These are phyloP conservation scores for Phaeophleospora eucalypticola DNA, from an alignment of 2,329 filamentous ascomycete species.

Conservation along the genomic window DNA sequence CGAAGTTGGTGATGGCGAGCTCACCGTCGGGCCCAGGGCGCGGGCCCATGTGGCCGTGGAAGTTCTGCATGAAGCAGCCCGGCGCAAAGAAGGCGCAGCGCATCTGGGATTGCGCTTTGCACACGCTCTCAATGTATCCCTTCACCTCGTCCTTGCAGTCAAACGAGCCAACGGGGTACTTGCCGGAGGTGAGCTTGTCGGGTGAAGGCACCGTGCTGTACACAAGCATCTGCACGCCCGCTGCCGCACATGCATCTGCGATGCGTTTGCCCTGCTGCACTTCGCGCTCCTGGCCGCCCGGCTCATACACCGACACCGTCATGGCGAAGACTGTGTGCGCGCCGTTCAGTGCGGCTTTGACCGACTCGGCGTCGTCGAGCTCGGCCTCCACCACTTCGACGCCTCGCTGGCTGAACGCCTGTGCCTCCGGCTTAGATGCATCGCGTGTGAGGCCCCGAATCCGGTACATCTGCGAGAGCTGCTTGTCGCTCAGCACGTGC, in stretches of 20 bases:
- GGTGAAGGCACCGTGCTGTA: not conserved
- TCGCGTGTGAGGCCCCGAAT: not conserved
- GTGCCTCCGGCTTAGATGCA: not conserved
- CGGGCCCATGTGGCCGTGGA: not conserved
- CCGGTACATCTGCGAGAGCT: not conserved
- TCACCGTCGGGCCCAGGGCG: not conserved
- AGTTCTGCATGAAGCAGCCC: constrained; percentile 4
- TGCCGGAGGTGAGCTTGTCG: not conserved
- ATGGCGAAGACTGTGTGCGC: constrained; percentile 42
- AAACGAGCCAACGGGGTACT: not conserved
- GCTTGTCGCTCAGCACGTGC: not conserved
- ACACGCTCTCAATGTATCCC: not conserved
- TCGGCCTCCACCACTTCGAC: constrained; percentile 39
- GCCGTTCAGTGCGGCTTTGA: constrained; percentile 43
- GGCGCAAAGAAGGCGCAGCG: not conserved
- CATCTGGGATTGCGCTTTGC: too few species aligned
- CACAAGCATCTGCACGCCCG: not conserved
- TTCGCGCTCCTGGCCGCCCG: not conserved
- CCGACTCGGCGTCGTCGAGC: constrained; percentile 41
- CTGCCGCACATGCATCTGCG: not conserved
- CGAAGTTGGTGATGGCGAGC: not conserved
- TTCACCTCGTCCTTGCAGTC: not conserved
- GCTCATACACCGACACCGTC: constrained; percentile 1
- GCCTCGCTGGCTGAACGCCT: not conserved
- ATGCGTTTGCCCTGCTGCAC: constrained; percentile 1